Base-by-base conservation (phyloP, 495 filamentous ascomycete genomes). In the Hyaloscypha hepaticicola region DNA sequence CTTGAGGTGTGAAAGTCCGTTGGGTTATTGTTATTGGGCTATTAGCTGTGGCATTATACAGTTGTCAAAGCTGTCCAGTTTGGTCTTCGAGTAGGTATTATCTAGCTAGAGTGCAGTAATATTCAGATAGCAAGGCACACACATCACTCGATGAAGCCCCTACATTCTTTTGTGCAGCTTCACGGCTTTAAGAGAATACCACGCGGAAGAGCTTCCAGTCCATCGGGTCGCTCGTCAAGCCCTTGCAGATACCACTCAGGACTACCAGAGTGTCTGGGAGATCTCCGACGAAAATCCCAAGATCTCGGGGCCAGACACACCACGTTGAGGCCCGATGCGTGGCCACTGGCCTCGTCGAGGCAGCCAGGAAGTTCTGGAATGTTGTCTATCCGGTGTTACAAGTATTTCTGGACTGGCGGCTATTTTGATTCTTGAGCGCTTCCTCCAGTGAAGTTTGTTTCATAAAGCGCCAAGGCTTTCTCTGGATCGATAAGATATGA, bases 11-110 rank as follows among this genome's bases (percentile, higher is more conserved):
- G 28, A 6, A 38, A 2, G 41, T 58, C 16, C 29, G 51, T 63
- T 57, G n/a, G 51, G 19, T 24, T 63, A 63, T 63, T 31, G 51
- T 62, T 62, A 53, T 7, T 56, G 53, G 11, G 53, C 26, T 26
- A 45, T 16, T 16, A 45, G 11, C 16, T 45, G 16, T 45, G 38
- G 38, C 38, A 16, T n/a, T n/a, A n/a, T n/a, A n/a, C n/a, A 14
- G 11, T 45, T 45, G 11, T 16, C 11, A 8, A 19, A 45, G 38
- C 31, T 45, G 0, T 45, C 38, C 11, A 16, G 9, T 14, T 45
- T 11, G 6, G 38, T 45, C 38, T 16, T 45, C 16, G 38, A 45
- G 38, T 45, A 45, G 14, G 19, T 45, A 19, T 45, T 45, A 16
- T 45, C 38, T 45, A 4, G 11, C 2, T 1, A 1, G 38, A 14